Evolutionary conservation across 257 asterid species (phyloP).

Genomic region (Rubia yunnanensis): DNA sequence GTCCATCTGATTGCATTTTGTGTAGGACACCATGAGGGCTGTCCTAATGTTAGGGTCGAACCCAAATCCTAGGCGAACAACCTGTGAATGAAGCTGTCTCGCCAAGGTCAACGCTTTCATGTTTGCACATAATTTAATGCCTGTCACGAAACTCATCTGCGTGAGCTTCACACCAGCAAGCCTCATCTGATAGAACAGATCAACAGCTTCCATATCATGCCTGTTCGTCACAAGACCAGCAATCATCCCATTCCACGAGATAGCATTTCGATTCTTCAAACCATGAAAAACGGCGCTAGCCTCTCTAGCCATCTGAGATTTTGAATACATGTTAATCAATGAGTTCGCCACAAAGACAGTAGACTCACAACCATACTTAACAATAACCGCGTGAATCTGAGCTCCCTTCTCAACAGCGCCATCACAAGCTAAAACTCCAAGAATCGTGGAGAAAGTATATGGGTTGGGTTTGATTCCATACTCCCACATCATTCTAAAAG

Average conservation of each 20-base stretch:
- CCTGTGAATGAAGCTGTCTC: slow-evolving; percentile 62
- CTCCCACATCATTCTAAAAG: slow-evolving; percentile 41
- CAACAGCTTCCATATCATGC: slow-evolving; percentile 54
- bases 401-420: slow-evolving; percentile 42
- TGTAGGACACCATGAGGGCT: slow-evolving; percentile 67
- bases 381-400: slow-evolving; percentile 54
- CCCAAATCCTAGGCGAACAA: slow-evolving; percentile 41
- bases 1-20: slow-evolving; percentile 57
- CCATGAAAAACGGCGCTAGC: slow-evolving; percentile 49
- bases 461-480: slow-evolving; percentile 64
- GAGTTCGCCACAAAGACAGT: slow-evolving; percentile 58
- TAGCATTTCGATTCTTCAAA: slow-evolving; percentile 40
- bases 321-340: slow-evolving; percentile 69
- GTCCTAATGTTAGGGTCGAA: slow-evolving; percentile 46
- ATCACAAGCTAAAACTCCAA: slow-evolving; percentile 71
- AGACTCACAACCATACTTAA: slow-evolving; percentile 55
- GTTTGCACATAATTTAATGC: slow-evolving; percentile 58
- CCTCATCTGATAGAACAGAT: slow-evolving; percentile 54
- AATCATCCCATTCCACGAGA: slow-evolving; percentile 94
- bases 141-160: slow-evolving; percentile 39
- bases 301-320: slow-evolving; percentile 61
- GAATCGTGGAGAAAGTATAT: slow-evolving; percentile 61
- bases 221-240: slow-evolving; percentile 66
- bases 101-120: slow-evolving; percentile 52
- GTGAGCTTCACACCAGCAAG: slow-evolving; percentile 50